Evolutionary conservation across 2,329 filamentous ascomycete species (phyloP), one percentile per base, ranked within the genome.

Genomic region (Phialophora chinensis): DNA sequence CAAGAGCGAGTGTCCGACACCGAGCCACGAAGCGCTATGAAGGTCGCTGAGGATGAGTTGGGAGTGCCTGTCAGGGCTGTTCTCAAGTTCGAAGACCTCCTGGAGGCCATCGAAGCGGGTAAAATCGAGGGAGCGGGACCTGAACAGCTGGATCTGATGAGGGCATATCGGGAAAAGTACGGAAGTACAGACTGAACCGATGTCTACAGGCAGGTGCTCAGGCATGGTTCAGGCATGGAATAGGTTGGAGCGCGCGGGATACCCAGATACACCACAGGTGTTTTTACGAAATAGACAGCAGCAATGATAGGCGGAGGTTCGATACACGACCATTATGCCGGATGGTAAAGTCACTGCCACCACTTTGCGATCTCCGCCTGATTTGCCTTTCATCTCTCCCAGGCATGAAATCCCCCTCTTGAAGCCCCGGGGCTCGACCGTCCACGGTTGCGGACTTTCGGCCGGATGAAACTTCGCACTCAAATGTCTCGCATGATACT

Each of bases 61-160:
- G 87, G 88, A 27, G 89, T 97, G 67, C 92, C 93, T 1, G 92
- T 97, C 66, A 83, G 93, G 72, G 85, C 92, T 20, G 95, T 97
- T 71, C 79, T 96, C 73, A 94, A 90, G 50, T 84, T 98, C 71
- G 87, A 93, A 74, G 92, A 98, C 78, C 88, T 98, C 72, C 89
- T 93, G 72, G 84, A 85, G 62, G 89, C 89, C 11, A 82, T 91
- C 11, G 60, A 73, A 47, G 65, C 62, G 10, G 72, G 72, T n/a
- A 60, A 67, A 77, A 86, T 86, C 75, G 83, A 83, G 52, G 82
- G 87, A 72, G 88, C 87, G 50, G 85, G 86, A 1, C 84, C 85
- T 56, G 83, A 87, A 38, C 86, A 92, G 70, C 83, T 91, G 70
- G 82, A 83, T 80, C 84, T 83, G 66, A 89, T 92, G 77, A 87